These are phyloP conservation scores for Hericium rajendrae DNA, from an alignment of 768 basidiomycete genomes.

Conservation along the genomic window DNA sequence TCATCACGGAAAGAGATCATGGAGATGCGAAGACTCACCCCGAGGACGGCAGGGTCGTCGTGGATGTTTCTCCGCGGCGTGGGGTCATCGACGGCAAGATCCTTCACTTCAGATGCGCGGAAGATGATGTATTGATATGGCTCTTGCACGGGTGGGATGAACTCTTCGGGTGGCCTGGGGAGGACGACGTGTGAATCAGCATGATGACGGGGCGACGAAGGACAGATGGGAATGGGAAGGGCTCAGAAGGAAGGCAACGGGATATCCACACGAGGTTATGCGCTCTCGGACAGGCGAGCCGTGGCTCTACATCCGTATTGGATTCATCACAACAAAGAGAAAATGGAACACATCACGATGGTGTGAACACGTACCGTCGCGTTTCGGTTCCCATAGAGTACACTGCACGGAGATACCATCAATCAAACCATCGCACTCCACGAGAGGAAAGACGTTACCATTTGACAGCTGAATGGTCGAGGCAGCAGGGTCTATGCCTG, in stretches of 20 bases:
- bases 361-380: constrained; percentile 47
- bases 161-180: constrained; percentile 59
- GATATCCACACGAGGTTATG: constrained; percentile 43
- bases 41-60: constrained; percentile 79
- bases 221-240: constrained; percentile 3
- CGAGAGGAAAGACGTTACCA: constrained; percentile 36
- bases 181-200: constrained; percentile 12
- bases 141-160: constrained; percentile 73
- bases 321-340: constrained; percentile 24
- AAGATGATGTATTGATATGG: constrained; percentile 89
- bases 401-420: constrained; percentile 27
- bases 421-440: background rate
- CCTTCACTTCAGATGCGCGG: constrained; percentile 83
- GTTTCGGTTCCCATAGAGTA: constrained; percentile 86
- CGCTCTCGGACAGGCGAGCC: constrained; percentile 32
- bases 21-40: constrained; percentile 37
- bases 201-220: constrained; percentile 13
- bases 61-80: constrained; percentile 50
- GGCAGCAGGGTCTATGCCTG: constrained; percentile 76
- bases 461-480: constrained; percentile 85
- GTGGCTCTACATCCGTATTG: constrained; percentile 31
- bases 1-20: constrained; percentile 24
- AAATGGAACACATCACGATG: background rate
- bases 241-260: constrained; percentile 61
- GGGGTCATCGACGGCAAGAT: constrained; percentile 75